phyloP scores from a whole-genome alignment of 1,284 basidiomycete genomes.

The Waitea zeae region DNA sequence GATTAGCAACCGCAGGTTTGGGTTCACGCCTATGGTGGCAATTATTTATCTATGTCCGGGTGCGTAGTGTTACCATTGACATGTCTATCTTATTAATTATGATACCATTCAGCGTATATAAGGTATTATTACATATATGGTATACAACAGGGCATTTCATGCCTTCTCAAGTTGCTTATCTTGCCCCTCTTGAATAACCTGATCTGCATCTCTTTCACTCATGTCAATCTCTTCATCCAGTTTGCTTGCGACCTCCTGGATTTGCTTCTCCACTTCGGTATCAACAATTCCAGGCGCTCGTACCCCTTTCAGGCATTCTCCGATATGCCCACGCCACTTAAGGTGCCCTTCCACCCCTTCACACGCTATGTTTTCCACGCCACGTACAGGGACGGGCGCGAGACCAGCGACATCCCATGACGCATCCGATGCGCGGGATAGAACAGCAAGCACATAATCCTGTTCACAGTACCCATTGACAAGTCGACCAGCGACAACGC shows the following conservation, averaged over 20 bases:
- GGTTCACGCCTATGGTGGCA: too few relatives aligned
- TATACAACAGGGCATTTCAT: too few relatives aligned
- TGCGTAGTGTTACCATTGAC: too few relatives aligned
- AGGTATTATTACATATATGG: too few relatives aligned
- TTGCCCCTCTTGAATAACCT: conserved; percentile 7
- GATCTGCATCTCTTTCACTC: conserved; percentile 9
- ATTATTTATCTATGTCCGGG: too few relatives aligned
- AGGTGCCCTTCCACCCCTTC: conserved; percentile 34
- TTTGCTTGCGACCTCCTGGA: conserved; percentile 10
- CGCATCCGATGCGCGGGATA: conserved; percentile 45
- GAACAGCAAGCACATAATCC: conserved; percentile 62
- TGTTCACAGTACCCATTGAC: conserved; percentile 57
- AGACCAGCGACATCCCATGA: conserved; percentile 59
- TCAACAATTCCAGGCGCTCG: conserved; percentile 21
- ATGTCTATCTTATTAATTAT: too few relatives aligned
- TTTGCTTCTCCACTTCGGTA: conserved; percentile 19
- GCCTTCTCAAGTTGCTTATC: conserved; percentile 1
- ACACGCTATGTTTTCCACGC: conserved; percentile 54
- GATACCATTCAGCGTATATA: too few relatives aligned
- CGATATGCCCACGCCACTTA: conserved; percentile 34
- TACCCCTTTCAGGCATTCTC: conserved; percentile 22
- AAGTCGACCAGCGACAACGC: conserved; percentile 48
- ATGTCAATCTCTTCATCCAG: conserved; percentile 11
- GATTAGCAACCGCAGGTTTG: too few relatives aligned
- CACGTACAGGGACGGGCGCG: conserved; percentile 40